Base-by-base conservation (phyloP, 1,284 basidiomycete genomes). In the Neonothopanus nambi region DNA sequence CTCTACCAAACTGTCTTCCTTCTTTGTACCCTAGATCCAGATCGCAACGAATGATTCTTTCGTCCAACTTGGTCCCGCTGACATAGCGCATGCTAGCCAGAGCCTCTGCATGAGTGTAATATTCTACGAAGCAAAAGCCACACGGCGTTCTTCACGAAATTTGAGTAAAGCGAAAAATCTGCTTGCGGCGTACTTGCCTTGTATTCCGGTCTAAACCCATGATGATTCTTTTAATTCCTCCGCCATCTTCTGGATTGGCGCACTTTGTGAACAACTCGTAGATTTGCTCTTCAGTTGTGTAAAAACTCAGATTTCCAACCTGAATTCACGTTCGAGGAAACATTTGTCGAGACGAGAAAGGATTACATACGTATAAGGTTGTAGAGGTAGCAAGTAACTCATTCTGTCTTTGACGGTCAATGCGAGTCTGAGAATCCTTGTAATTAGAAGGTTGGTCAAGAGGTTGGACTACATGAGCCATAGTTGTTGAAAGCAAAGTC, bases 121-220 rank as follows among this genome's bases (percentile, higher is more conserved):
- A 99, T 69, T 99, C 97, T 55, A 99, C 97, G 66, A 99, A 99
- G 63, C 96, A 98, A 71, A 99, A 99, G 1, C 97, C 97, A 67
- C 97, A 99, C 0, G 97, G 97, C 45, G 97, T 99, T 64, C 93
- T 96, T 21, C 40, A 55, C 38, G 17, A 37, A 23, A 51, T 36
- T 11, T 33, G 57, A 23, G 49, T 23, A 20, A 33, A 44, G 40
- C 3, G 28, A 46, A 28, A 26, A 28, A 38, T 42, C 57, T 24
- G 15, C 46, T 44, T 40, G 30, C 13, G 20, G 26, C 18, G 20
- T 17, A 65, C 79, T 43, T 52, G 90, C 92, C 95, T 89, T 45
- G 90, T 91, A 68, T 98, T 94, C 54, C 97, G 80, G 75, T 99
- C 97, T 36, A 99, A 80, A 23, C 97, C 97, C 97, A 99, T 99